Evolutionary conservation across 306 rosid genomes (phyloP), one percentile per base, ranked within the genome.

Genomic region (Pyrus betulifolia): DNA sequence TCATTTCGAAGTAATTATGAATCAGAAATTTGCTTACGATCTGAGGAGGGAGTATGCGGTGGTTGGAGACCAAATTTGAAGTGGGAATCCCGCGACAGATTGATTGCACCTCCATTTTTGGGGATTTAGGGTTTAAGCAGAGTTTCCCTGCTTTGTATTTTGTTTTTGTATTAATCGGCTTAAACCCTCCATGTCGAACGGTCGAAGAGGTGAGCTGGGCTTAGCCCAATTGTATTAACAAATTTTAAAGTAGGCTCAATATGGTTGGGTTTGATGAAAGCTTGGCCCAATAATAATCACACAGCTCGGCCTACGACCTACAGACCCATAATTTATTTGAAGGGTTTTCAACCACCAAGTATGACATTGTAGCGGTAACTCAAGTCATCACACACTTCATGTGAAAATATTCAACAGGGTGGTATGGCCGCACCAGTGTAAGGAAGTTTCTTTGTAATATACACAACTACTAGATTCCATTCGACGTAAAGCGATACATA

Each of bases 41-140:
- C 67, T 40, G 67, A 30, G 23, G 60, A 25, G 60, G 60, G 17
- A 11, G 2, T 44, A 71, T 0, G 12, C 78, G 57, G 51, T 35
- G 60, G 30, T 4, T 28, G 21, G 76, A 44, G 17, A 72, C 9
- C 4, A 42, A 35, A 21, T 67, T 71, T 4, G 81, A 67, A 23
- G 40, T 21, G 44, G 79, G 71, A 69, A 67, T 17, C 64, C 76
- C 83, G 8, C 17, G 63, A 60, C 71, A 83, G 35, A 71, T 78
- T 1, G 72, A 79, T n/a, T 76, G 84, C 22, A 79, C 71, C 69
- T 57, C 69, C 86, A 79, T 83, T 52, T 58, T 27, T 30, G 44
- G 74, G 76, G 31, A 11, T 65, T 64, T 58, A 82, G 81, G 79
- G 76, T 71, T 83, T 79, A 46, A 69, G 78, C 57, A 27, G 57